Conservation (phyloP, 495 filamentous ascomycete genomes). For the Recurvomyces mirabilis region DNA sequence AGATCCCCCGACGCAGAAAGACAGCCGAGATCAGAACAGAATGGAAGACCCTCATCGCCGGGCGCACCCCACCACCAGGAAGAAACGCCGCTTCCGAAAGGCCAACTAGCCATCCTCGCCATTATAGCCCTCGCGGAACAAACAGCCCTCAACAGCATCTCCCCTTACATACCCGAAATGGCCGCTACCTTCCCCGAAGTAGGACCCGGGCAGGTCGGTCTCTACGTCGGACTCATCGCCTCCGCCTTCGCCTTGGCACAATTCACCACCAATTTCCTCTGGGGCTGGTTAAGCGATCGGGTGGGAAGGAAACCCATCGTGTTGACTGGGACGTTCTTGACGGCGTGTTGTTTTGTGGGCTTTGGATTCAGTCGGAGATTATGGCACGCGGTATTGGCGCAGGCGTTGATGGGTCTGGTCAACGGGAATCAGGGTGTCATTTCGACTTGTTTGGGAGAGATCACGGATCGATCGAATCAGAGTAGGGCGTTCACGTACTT, state of each 20-base stretch:
- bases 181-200: constrained; percentile 74
- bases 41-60: background rate
- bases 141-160: constrained; percentile 90
- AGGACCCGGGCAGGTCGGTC: constrained; percentile 53
- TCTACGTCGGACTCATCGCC: constrained; percentile 84
- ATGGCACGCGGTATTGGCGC: constrained; percentile 71
- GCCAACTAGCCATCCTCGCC: constrained; percentile 73
- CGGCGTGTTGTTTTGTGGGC: constrained; percentile 66
- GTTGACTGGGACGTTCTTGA: constrained; percentile 69
- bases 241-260: constrained; percentile 88
- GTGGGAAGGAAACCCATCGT: constrained; percentile 92
- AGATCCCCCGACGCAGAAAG: background rate
- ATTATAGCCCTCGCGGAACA: constrained; percentile 86
- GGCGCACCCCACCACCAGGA: constrained; percentile 17
- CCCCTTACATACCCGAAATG: constrained; percentile 94
- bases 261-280: constrained; percentile 81
- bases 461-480: constrained; percentile 92
- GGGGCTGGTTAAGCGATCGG: constrained; percentile 83
- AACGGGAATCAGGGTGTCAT: constrained; percentile 88
- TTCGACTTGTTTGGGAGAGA: constrained; percentile 84
- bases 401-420: constrained; percentile 79
- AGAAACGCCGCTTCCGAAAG: constrained; percentile 64
- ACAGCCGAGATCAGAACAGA: background rate
- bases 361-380: constrained; percentile 83
- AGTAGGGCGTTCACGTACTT: constrained; percentile 83